Percentiles rank a stretch among this genome's conserved stretches.
phyloP scores from a whole-genome alignment of 805 yeast species.

The Candida vartiovaarae region DNA sequence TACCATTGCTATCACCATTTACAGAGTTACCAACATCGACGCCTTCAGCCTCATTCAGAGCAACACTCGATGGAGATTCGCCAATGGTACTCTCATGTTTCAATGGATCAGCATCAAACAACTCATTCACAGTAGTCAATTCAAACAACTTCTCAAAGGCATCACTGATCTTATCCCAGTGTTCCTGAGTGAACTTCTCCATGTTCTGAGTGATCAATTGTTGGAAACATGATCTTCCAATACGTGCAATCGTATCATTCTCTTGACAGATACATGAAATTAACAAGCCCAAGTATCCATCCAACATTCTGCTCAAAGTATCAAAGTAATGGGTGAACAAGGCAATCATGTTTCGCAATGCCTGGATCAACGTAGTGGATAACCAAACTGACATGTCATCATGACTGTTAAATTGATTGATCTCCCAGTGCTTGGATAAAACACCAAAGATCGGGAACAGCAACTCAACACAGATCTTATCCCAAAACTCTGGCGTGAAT shows the following conservation, averaged over 20 bases:
- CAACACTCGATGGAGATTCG: constrained; percentile 2
- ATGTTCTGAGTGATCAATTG: constrained; percentile 74
- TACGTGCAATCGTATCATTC: constrained; percentile 92
- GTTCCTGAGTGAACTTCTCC: constrained; percentile 48
- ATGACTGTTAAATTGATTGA: constrained; percentile 56
- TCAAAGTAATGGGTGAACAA: constrained; percentile 79
- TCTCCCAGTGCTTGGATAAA: constrained; percentile 67
- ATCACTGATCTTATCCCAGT: constrained; percentile 68
- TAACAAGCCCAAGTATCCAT: constrained; percentile 69
- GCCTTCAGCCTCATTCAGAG: constrained; percentile 3
- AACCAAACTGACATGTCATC: constrained; percentile 95
- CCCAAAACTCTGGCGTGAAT: constrained; percentile 78
- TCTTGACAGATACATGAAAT: constrained; percentile 92
- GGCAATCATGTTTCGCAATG: constrained; percentile 79
- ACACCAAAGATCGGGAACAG: constrained; percentile 88
- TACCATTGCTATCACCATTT: constrained; percentile 24
- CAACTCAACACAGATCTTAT: constrained; percentile 63
- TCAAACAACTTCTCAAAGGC: constrained; percentile 68
- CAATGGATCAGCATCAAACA: constrained; percentile 50
- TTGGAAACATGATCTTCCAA: constrained; percentile 85
- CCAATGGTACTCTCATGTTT: constrained; percentile 23
- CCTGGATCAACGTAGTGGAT: constrained; percentile 93
- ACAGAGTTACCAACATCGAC: constrained; percentile 20
- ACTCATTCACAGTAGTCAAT: constrained; percentile 78
- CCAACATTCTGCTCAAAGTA: constrained; percentile 64